Evolutionary conservation across 768 basidiomycete species (phyloP), one percentile per base, ranked within the genome.

Genomic region (Pleurotus citrinopileatus): DNA sequence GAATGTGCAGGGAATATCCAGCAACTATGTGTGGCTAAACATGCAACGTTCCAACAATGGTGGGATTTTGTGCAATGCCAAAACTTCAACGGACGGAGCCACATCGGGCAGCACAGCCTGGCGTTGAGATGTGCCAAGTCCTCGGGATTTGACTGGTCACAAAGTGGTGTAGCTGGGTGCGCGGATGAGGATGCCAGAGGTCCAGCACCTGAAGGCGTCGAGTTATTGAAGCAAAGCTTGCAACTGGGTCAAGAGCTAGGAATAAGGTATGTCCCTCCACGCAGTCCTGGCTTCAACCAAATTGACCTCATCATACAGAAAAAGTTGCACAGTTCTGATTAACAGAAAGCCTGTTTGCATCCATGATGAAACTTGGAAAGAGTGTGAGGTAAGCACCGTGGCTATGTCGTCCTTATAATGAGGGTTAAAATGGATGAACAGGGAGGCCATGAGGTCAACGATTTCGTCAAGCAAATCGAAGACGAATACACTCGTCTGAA

Each of bases 1-100:
- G 94, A 98, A 68, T 97, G 94, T 62, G 82, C 82, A 12, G 94
- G 91, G 38, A 94, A 96, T 70, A 82, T 93, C 15, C 89, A 97
- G 55, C 86, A 97, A 65, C 76, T 97, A 23, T 98, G 95, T 67
- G 87, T 79, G 26, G 74, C 79, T 52, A 82, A 84, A 64, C 76
- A 90, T 57, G 72, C 78, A 20, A 69, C 72, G 36, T 59, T 67
- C 23, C 52, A 53, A n/a, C 72, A 71, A 19, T 93, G 90, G 89
- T 95, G 92, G 93, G 70, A 81, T 48, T 94, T 92, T 60, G 74
- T 93, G 19, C 83, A 82, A 55, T 94, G 93, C 67, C 81, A 91
- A 62, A 92, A 93, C 65, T 84, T 75, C 59, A 75, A 82, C 59
- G 87, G 82, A 20, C 70, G 76, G 6, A 72, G 76, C 20, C 70